Conservation (phyloP, 768 basidiomycete genomes). For the Suillus plorans region DNA sequence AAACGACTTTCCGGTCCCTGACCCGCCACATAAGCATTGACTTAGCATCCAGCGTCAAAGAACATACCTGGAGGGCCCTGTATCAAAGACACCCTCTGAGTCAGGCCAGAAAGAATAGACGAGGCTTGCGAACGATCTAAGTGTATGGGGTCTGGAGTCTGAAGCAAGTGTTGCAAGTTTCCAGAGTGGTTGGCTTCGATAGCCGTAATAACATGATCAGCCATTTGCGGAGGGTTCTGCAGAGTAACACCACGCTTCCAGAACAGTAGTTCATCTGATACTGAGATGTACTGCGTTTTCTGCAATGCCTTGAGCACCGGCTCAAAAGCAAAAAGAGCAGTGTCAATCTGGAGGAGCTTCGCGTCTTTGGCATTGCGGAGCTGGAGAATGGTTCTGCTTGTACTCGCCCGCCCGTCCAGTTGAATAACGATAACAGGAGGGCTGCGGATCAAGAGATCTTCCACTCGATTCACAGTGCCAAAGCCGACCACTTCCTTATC, state of each 20-base stretch:
- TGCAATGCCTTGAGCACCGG: constrained; percentile 55
- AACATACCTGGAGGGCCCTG: constrained; percentile 64
- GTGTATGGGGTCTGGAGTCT: constrained; percentile 34
- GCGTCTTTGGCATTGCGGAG: constrained; percentile 35
- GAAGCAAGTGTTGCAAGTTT: constrained; percentile 39
- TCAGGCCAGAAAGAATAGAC: constrained; percentile 47
- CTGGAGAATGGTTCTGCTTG: constrained; percentile 34
- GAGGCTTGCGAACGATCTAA: constrained; percentile 48
- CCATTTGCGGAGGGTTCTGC: constrained; percentile 1
- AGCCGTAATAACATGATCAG: constrained; percentile 21
- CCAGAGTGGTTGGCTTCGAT: constrained; percentile 28
- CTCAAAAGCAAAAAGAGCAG: constrained; percentile 57
- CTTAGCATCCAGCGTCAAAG: not conserved
- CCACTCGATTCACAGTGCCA: constrained; percentile 50
- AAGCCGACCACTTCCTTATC: constrained; percentile 50
- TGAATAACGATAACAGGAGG: constrained; percentile 51
- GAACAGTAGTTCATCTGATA: constrained; percentile 46
- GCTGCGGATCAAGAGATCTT: constrained; percentile 42
- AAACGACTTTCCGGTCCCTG: constrained; percentile 68
- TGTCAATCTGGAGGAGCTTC: constrained; percentile 53
- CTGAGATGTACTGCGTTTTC: constrained; percentile 39
- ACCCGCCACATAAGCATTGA: not conserved
- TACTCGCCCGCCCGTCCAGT: constrained; percentile 42
- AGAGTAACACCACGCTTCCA: constrained; percentile 37
- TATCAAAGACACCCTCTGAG: constrained; percentile 52